These are phyloP conservation scores for Pseudozyma sp. DNA, from an alignment of 1,284 basidiomycete species.

Conservation along the genomic window DNA sequence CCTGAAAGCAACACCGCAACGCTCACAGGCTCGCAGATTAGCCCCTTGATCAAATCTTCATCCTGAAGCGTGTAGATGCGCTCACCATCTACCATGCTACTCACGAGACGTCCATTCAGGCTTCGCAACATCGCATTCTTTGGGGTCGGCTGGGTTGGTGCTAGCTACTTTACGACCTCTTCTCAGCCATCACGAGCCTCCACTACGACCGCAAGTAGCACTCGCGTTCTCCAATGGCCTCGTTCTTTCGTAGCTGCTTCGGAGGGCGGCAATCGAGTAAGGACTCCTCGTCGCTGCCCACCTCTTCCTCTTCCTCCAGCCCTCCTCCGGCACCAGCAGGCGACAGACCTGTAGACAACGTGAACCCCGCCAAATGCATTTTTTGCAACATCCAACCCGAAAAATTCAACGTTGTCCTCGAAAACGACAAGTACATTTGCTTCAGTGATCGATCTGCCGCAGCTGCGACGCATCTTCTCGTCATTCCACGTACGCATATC, in stretches of 20 bases:
- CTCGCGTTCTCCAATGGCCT: slow-evolving; percentile 11
- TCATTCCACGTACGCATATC: slow-evolving; percentile 76
- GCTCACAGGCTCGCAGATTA: no score
- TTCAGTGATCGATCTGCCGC: slow-evolving; percentile 78
- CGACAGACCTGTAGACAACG: slow-evolving; percentile 22
- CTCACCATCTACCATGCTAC: no score
- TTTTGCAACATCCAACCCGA: slow-evolving; percentile 75
- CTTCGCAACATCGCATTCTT: no score
- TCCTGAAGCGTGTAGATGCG: no score
- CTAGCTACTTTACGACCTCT: no score
- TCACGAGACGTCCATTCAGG: no score
- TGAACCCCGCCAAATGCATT: slow-evolving; percentile 68
- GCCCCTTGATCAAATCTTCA: no score
- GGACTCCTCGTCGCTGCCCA: not conserved
- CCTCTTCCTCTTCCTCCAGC: not conserved
- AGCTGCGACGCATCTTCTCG: slow-evolving; percentile 75
- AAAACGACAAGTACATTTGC: slow-evolving; percentile 76
- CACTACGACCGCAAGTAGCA: not conserved
- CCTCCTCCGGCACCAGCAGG: slow-evolving; percentile 13
- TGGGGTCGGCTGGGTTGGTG: no score
- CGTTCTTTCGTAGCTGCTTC: slow-evolving; percentile 36
- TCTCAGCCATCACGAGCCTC: no score
- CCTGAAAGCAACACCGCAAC: not conserved
- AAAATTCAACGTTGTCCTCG: slow-evolving; percentile 75
- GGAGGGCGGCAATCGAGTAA: not conserved